A percentile compares a stretch with the other conserved stretches of the same genome.
Conservation (phyloP, 1,139 yeast species). For the Saccharomyces hybrid region DNA sequence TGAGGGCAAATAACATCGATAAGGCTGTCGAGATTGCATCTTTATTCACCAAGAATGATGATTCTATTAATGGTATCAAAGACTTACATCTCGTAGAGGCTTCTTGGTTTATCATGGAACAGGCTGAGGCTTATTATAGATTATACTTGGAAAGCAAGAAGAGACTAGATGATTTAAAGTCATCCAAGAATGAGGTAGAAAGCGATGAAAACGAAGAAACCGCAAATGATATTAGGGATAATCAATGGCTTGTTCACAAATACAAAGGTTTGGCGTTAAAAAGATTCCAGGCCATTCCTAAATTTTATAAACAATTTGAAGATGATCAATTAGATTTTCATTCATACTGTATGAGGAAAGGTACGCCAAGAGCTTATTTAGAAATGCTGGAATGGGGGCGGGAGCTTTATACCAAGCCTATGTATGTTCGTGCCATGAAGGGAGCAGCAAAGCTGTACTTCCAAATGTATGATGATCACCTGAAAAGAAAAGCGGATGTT, state of each 20-base stretch:
- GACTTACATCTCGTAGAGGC: conserved; percentile 88
- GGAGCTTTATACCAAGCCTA: conserved; percentile 56
- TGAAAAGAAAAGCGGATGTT: conserved; percentile 26
- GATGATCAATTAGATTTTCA: conserved; percentile 94
- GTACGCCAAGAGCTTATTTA: conserved; percentile 78
- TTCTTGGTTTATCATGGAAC: conserved; percentile 79
- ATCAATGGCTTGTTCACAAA: conserved; percentile 33
- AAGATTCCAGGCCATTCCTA: conserved; percentile 60
- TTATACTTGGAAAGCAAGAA: conserved; percentile 30
- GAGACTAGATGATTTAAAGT: conserved; percentile 26
- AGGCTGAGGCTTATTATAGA: conserved; percentile 72
- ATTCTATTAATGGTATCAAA: conserved; percentile 68
- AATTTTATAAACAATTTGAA: conserved; percentile 61
- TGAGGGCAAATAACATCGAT: conserved; percentile 72
- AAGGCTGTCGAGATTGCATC: conserved; percentile 71
- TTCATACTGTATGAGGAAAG: conserved; percentile 82
- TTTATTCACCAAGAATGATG: conserved; percentile 77
- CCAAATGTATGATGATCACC: conserved; percentile 34
- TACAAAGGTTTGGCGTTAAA: conserved; percentile 71
- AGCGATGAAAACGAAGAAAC: conserved; percentile 9
- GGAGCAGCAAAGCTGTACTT: conserved; percentile 60
- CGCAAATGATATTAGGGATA: background rate
- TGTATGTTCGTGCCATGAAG: conserved; percentile 58
- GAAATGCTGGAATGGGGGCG: conserved; percentile 80
- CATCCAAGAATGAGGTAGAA: conserved; percentile 25